Conservation (phyloP, 257 asterid genomes). For the Linaria vulgaris region DNA sequence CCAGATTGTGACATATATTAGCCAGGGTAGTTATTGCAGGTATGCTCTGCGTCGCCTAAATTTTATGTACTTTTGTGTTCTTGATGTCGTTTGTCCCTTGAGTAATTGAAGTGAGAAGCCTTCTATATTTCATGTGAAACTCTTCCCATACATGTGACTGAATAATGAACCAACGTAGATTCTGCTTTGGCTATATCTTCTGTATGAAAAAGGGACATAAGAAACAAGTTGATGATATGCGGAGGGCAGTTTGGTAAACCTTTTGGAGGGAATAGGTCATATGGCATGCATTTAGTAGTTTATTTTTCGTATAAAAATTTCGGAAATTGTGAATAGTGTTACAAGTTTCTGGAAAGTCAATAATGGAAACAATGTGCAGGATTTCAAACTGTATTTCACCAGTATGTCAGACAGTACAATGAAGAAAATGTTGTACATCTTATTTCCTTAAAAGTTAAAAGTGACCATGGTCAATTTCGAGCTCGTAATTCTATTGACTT, state of each 20-base stretch:
- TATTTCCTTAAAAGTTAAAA: neutral
- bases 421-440: neutral
- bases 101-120: neutral
- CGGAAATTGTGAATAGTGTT: neutral
- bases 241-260: too few relatives aligned
- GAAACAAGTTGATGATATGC: too few relatives aligned
- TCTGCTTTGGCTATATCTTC: neutral
- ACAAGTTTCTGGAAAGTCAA: neutral
- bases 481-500: neutral
- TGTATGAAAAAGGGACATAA: too few relatives aligned
- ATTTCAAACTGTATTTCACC: neutral
- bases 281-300: neutral
- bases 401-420: too few relatives aligned
- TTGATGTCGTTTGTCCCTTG: neutral
- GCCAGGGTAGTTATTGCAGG: slow-evolving; percentile 32
- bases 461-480: neutral
- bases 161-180: too few relatives aligned
- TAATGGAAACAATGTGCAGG: neutral
- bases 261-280: too few relatives aligned
- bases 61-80: neutral
- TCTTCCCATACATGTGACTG: too few relatives aligned
- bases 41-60: slow-evolving; percentile 6
- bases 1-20: slow-evolving; percentile 62
- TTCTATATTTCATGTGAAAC: neutral
- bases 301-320: neutral